Evolutionary conservation across 208 protist genomes (phyloP).

Genomic region (Porcisia hertigi): DNA sequence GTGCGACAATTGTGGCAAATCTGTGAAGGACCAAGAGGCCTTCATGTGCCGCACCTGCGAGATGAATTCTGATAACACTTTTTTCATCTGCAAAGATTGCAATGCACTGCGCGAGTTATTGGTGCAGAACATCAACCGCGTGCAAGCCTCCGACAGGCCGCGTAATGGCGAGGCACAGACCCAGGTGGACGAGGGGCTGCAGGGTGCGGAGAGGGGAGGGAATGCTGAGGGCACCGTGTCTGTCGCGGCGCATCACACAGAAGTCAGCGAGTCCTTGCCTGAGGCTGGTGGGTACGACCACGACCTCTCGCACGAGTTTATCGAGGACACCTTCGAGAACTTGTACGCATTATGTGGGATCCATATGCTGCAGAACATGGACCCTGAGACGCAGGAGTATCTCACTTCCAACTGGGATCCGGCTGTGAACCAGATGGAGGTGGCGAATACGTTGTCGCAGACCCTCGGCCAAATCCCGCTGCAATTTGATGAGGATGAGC

Average conservation of each 20-base stretch:
- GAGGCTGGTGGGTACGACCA: constrained; percentile 45
- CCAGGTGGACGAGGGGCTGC: not conserved
- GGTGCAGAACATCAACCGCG: constrained; percentile 8
- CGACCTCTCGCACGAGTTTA: constrained; percentile 73
- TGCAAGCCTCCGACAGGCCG: not conserved
- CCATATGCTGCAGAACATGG: constrained; percentile 61
- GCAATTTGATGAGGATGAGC: constrained; percentile 46
- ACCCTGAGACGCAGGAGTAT: constrained; percentile 40
- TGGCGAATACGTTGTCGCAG: constrained; percentile 36
- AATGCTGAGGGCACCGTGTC: not conserved
- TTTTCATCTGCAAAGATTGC: constrained; percentile 73
- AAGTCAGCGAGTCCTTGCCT: not conserved
- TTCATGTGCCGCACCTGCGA: constrained; percentile 88
- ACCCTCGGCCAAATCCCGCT: constrained; percentile 51
- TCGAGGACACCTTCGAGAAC: constrained; percentile 86
- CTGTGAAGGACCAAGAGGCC: constrained; percentile 46
- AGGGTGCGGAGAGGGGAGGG: not conserved
- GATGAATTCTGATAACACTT: constrained; percentile 49
- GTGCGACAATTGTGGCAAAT: constrained; percentile 70
- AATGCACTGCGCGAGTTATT: constrained; percentile 55
- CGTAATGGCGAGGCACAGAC: not conserved
- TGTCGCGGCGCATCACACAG: not conserved
- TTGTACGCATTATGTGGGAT: constrained; percentile 63
- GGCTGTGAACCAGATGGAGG: constrained; percentile 19
- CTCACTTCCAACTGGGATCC: constrained; percentile 34